phyloP scores from a whole-genome alignment of 2,329 filamentous ascomycete species.

The Beauveria bassiana region DNA sequence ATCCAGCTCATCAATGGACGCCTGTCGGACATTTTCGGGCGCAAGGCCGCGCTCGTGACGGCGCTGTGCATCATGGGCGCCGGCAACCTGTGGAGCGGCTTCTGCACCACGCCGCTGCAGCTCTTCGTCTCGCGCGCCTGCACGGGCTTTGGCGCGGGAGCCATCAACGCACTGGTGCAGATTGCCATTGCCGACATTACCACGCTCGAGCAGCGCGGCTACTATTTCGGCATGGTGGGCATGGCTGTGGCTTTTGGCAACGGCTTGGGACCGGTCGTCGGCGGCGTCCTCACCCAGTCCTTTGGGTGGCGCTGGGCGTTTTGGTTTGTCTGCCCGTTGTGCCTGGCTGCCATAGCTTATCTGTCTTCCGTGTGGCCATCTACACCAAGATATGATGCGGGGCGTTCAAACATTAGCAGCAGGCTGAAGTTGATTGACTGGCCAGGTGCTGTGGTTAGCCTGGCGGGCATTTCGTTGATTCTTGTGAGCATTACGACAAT shows the following conservation, averaged over 20 bases:
- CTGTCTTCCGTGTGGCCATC: background rate
- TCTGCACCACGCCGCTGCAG: background rate
- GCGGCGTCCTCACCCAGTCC: background rate
- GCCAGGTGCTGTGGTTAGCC: background rate
- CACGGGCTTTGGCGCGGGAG: conserved; percentile 1
- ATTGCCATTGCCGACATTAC: conserved; percentile 4
- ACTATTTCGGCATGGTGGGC: conserved; percentile 5
- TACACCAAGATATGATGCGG: background rate
- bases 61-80: conserved; percentile 3
- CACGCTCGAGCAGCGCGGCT: background rate
- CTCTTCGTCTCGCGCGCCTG: background rate
- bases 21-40: conserved; percentile 1
- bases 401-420: background rate
- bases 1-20: conserved; percentile 4
- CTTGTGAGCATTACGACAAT: background rate
- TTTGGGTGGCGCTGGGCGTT: conserved; percentile 4
- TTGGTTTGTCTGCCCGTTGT: conserved; percentile 6
- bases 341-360: background rate
- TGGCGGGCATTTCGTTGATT: background rate
- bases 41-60: background rate
- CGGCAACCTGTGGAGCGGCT: conserved; percentile 5
- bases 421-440: background rate
- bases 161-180: conserved; percentile 5
- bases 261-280: background rate
- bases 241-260: background rate